Evolutionary conservation across 176 grass and related monocot species (phyloP).

Genomic region (Hordeum marinum): DNA sequence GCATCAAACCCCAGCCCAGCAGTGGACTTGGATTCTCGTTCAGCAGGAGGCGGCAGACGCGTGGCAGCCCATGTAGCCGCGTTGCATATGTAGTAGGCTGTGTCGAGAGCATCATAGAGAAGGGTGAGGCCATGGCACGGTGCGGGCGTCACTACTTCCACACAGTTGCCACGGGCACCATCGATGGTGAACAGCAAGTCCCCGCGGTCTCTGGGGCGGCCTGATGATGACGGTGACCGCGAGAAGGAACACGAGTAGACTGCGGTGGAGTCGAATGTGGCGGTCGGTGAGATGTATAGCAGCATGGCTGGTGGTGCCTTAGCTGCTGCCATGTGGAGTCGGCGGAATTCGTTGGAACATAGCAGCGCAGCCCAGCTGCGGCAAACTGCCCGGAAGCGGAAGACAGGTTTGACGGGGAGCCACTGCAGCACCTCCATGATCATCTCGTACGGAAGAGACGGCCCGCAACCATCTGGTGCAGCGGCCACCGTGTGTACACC

Average conservation of each 20-base stretch:
- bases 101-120: background rate
- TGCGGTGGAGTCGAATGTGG: background rate
- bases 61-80: slow-evolving; percentile 8
- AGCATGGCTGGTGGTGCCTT: background rate
- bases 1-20: slow-evolving; percentile 27
- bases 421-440: slow-evolving; percentile 13
- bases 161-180: background rate
- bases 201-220: background rate
- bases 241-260: background rate
- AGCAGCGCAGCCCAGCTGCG: background rate
- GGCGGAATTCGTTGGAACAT: background rate
- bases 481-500: background rate
- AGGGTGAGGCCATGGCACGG: slow-evolving; percentile 18
- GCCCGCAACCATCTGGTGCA: background rate
- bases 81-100: slow-evolving; percentile 20
- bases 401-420: slow-evolving; percentile 9
- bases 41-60: background rate
- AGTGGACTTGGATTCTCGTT: background rate
- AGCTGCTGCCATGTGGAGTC: background rate
- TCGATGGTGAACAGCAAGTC: slow-evolving; percentile 2
- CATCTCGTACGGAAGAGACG: background rate
- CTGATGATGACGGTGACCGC: background rate
- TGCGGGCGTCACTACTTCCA: background rate
- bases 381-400: background rate
- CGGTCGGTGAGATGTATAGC: background rate